A percentile compares a stretch with the other conserved stretches of the same genome.
These are phyloP conservation scores for Verticillium zaregamsianum DNA, from an alignment of 2,329 filamentous ascomycete genomes.

Conservation along the genomic window DNA sequence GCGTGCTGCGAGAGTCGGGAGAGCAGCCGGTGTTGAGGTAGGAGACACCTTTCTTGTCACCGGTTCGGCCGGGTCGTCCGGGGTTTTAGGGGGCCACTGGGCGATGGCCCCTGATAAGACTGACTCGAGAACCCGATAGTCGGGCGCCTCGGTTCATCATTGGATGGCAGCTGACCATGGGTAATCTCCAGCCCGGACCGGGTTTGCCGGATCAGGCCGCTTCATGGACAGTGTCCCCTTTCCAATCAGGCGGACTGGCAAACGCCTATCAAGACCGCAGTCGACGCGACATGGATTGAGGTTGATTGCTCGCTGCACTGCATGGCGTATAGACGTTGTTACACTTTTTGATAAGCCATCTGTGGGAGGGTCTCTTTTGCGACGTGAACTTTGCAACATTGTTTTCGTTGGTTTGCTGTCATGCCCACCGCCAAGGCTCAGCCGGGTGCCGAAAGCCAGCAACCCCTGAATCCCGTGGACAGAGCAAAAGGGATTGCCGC, in stretches of 20 bases:
- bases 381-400: not conserved
- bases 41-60: not conserved
- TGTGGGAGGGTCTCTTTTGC: not conserved
- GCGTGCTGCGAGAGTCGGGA: not conserved
- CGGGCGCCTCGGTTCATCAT: not conserved
- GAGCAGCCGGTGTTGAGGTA: not conserved
- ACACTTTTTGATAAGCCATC: not conserved
- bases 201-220: constrained; percentile 3
- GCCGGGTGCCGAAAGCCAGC: not conserved
- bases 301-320: not conserved
- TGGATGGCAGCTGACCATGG: constrained; percentile 6
- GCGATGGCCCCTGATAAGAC: constrained; percentile 3
- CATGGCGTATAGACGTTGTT: not conserved
- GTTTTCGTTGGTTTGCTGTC: not conserved
- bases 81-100: constrained; percentile 1
- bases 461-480: not conserved
- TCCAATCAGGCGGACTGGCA: not conserved
- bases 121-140: constrained; percentile 6
- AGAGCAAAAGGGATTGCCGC: not conserved
- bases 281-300: not conserved
- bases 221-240: not conserved
- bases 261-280: not conserved
- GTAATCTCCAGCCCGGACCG: constrained; percentile 5
- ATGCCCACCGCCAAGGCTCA: not conserved
- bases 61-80: constrained; percentile 10